Conservation (phyloP, 2,329 filamentous ascomycete genomes). For the Acarospora socialis region DNA sequence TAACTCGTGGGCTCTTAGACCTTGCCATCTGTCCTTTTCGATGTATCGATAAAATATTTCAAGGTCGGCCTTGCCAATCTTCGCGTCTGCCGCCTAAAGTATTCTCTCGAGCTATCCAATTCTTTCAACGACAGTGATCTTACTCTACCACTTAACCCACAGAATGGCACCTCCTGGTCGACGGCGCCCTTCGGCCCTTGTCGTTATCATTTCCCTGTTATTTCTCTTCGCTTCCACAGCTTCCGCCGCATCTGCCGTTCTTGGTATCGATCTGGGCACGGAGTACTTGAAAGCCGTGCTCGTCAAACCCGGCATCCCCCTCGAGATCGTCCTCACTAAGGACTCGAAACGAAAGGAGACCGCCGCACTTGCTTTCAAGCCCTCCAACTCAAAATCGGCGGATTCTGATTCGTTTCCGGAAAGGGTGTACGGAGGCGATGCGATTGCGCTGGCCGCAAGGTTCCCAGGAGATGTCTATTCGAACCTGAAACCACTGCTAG, state of each 20-base stretch:
- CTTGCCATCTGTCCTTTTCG: no score
- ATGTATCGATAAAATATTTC: no score
- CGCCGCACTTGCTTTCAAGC: constrained; percentile 87
- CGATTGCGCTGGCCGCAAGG: constrained; percentile 68
- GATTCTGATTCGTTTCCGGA: constrained; percentile 61
- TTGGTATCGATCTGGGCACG: constrained; percentile 88
- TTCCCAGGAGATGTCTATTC: constrained; percentile 91
- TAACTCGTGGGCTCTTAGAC: no score
- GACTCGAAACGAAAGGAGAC: constrained; percentile 94
- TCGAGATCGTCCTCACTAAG: constrained; percentile 95
- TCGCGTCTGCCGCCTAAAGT: no score
- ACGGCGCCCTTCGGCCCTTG: constrained; percentile 26
- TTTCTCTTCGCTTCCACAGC: constrained; percentile 42
- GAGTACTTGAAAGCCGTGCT: constrained; percentile 94
- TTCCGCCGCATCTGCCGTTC: constrained; percentile 57
- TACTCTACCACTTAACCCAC: no score
- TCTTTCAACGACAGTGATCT: no score
- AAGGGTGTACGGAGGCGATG: constrained; percentile 81
- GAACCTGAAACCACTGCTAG: constrained; percentile 84
- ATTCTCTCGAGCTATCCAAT: no score
- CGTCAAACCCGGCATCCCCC: constrained; percentile 90
- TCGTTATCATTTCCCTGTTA: constrained; percentile 35
- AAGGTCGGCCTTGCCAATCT: no score
- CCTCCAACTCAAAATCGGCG: constrained; percentile 42
- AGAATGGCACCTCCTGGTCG: constrained; percentile 33